These are phyloP conservation scores for Talaromyces pinophilus DNA, from an alignment of 2,329 filamentous ascomycete species.

Conservation along the genomic window DNA sequence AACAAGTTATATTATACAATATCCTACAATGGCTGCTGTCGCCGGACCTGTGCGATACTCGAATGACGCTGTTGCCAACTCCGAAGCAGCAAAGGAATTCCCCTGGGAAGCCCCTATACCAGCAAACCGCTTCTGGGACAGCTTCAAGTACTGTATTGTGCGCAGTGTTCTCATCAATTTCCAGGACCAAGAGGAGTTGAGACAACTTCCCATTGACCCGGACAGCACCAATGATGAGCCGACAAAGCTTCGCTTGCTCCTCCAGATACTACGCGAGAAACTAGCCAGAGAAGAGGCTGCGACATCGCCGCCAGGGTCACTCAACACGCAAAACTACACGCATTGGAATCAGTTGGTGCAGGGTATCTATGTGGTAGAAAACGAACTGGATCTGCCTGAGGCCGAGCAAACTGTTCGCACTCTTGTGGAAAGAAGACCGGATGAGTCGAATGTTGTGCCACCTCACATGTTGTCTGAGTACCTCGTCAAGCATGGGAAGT, in stretches of 20 bases:
- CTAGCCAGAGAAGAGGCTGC: neutral
- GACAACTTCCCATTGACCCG: neutral
- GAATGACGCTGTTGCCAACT: neutral
- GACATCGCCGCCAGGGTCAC: neutral
- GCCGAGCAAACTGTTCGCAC: slow-evolving; percentile 7
- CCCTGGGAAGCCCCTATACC: neutral
- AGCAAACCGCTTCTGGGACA: neutral
- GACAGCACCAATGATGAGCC: neutral
- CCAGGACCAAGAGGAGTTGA: neutral
- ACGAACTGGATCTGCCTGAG: neutral
- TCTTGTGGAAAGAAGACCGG: neutral
- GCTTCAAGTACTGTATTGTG: neutral
- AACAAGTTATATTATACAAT: too few species aligned
- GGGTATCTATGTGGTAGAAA: neutral
- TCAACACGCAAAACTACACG: neutral
- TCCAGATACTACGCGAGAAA: neutral
- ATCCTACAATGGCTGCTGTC: neutral
- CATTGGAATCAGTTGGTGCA: neutral
- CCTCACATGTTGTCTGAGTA: neutral
- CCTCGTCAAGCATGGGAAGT: slow-evolving; percentile 11
- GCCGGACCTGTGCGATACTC: neutral
- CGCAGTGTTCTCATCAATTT: neutral
- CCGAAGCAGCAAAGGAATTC: neutral
- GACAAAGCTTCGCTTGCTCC: neutral
- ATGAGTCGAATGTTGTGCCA: neutral